Conservation (phyloP, 163 green algal species). For the Picocystis sp. region DNA sequence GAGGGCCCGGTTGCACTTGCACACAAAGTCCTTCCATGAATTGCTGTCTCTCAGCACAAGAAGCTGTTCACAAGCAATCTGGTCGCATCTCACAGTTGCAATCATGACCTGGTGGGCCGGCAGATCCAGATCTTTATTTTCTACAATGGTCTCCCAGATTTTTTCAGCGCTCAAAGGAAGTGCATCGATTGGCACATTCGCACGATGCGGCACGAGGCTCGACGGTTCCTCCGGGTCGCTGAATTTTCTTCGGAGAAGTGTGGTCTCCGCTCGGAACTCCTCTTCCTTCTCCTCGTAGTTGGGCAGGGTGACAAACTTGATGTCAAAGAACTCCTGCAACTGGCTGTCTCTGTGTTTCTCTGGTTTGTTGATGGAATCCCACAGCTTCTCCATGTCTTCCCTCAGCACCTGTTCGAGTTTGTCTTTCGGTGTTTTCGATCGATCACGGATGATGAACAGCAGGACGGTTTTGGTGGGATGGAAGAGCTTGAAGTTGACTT, state of each 20-base stretch:
- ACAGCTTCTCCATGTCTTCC: slow-evolving; percentile 75
- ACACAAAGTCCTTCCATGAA: slow-evolving; percentile 18
- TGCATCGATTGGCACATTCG: slow-evolving; percentile 53
- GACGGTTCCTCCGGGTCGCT: slow-evolving; percentile 15
- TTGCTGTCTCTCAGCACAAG: slow-evolving; percentile 31
- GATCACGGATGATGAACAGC: slow-evolving; percentile 95
- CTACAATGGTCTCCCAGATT: slow-evolving; percentile 77
- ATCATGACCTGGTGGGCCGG: slow-evolving; percentile 84
- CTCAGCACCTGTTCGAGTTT: slow-evolving; percentile 49
- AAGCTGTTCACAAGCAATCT: slow-evolving; percentile 65
- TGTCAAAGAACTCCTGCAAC: slow-evolving; percentile 85
- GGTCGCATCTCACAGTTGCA: slow-evolving; percentile 78
- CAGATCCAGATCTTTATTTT: slow-evolving; percentile 90
- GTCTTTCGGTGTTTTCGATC: slow-evolving; percentile 71
- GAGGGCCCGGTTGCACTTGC: slow-evolving; percentile 19
- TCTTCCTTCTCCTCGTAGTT: slow-evolving; percentile 90
- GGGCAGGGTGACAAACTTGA: slow-evolving; percentile 69
- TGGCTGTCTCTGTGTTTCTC: slow-evolving; percentile 35
- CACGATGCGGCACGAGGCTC: slow-evolving; percentile 3
- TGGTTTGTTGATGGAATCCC: slow-evolving; percentile 76
- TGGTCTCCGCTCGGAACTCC: slow-evolving; percentile 66
- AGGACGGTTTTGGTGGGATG: slow-evolving; percentile 59
- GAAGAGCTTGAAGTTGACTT: slow-evolving; percentile 98
- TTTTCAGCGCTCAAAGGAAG: slow-evolving; percentile 56
- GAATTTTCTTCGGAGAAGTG: slow-evolving; percentile 53